phyloP scores from a whole-genome alignment of 768 basidiomycete species.

The Tephrocybe sp. region DNA sequence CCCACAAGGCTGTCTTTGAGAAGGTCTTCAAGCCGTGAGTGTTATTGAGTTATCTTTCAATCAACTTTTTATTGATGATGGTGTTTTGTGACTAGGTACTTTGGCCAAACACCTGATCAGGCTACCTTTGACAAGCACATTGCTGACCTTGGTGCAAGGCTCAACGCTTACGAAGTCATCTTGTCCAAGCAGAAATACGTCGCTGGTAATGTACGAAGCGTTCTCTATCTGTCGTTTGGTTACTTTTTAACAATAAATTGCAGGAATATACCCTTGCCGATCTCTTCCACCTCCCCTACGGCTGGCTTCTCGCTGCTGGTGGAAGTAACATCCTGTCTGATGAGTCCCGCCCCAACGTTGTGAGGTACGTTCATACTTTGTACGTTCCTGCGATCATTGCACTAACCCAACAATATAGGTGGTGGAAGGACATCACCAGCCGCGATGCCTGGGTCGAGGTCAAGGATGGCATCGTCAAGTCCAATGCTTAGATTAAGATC shows the following conservation, averaged over 20 bases:
- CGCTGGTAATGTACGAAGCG: constrained; percentile 50
- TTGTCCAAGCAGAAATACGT: constrained; percentile 53
- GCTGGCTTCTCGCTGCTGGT: constrained; percentile 11
- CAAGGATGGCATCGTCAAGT: constrained; percentile 18
- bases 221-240: neutral
- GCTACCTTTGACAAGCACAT: constrained; percentile 25
- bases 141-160: constrained; percentile 31
- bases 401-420: constrained; percentile 8
- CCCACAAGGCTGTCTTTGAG: constrained; percentile 41
- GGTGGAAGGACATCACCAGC: constrained; percentile 22
- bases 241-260: neutral
- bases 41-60: too few species aligned
- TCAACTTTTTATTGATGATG: too few species aligned
- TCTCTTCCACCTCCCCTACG: constrained; percentile 22
- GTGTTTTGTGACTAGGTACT: neutral
- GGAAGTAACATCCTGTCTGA: constrained; percentile 14
- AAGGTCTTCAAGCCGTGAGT: constrained; percentile 52
- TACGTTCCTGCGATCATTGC: too few species aligned
- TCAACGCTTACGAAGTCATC: constrained; percentile 54
- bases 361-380: constrained; percentile 4
- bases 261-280: constrained; percentile 18
- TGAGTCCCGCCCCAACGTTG: constrained; percentile 17
- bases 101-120: constrained; percentile 9
- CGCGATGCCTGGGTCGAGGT: constrained; percentile 19
- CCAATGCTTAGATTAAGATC: neutral